Percentiles rank a stretch among this genome's conserved stretches.
These are phyloP conservation scores for Plasmopara muralis DNA, from an alignment of 352 stramenopile species.

Conservation along the genomic window DNA sequence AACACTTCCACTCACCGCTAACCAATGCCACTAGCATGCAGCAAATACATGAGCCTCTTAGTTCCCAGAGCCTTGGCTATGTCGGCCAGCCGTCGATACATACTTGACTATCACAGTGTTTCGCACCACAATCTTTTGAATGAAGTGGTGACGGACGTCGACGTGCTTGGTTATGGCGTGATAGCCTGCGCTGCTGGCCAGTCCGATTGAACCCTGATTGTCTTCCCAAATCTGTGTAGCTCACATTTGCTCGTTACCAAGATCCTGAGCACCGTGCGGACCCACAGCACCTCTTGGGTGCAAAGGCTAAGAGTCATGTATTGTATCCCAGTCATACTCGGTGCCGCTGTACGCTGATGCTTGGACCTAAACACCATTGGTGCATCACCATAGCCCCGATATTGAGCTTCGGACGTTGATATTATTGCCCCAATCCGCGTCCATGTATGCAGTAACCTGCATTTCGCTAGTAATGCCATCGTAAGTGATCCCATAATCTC, in stretches of 20 bases:
- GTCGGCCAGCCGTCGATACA: not conserved
- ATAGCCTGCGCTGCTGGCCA: slow-evolving; percentile 4
- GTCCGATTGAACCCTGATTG: not conserved
- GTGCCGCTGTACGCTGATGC: not conserved
- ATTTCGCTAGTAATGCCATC: not conserved
- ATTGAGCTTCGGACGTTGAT: slow-evolving; percentile 1
- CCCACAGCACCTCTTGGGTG: slow-evolving; percentile 1
- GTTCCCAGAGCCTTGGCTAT: not conserved
- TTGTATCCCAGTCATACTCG: not conserved
- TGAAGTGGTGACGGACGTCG: slow-evolving; percentile 1
- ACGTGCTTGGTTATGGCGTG: slow-evolving; percentile 1
- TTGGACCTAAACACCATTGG: slow-evolving; percentile 2
- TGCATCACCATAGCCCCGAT: not conserved
- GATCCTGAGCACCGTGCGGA: not conserved
- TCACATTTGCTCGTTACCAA: slow-evolving; percentile 1
- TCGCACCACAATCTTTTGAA: not conserved
- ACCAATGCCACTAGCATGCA: no score
- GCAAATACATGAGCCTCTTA: slow-evolving; percentile 1
- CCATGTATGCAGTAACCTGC: not conserved
- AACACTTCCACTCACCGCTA: no score
- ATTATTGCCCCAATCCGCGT: not conserved
- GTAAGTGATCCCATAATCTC: not conserved
- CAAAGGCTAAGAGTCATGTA: slow-evolving; percentile 2
- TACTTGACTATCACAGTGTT: not conserved
- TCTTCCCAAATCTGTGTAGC: not conserved